These are phyloP conservation scores for Saccharomycopsis phalli DNA, from an alignment of 1,139 yeast genomes.

Conservation along the genomic window DNA sequence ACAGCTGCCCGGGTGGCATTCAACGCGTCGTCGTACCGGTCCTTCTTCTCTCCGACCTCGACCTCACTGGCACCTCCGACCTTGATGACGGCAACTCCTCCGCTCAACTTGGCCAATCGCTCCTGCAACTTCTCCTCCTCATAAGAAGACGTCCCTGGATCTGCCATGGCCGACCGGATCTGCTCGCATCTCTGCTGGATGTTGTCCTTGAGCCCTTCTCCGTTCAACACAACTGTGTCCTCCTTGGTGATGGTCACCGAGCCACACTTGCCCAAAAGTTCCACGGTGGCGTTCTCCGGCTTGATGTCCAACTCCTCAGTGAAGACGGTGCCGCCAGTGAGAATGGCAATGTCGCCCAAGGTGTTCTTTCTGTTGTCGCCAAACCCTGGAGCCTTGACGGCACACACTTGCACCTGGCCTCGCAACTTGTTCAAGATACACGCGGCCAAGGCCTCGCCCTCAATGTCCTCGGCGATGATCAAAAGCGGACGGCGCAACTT, in stretches of 20 bases:
- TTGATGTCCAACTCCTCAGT: conserved; percentile 96
- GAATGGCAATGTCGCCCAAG: conserved; percentile 92
- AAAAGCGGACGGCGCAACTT: conserved; percentile 92
- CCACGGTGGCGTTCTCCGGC: conserved; percentile 93
- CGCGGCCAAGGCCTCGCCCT: conserved; percentile 98
- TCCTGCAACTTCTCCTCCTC: conserved; percentile 98
- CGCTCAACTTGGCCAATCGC: conserved; percentile 95
- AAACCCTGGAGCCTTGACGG: conserved; percentile 98
- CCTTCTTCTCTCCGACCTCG: conserved; percentile 99
- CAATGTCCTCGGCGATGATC: conserved; percentile 94
- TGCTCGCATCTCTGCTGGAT: conserved; percentile 92
- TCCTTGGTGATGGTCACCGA: conserved; percentile 93
- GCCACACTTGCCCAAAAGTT: conserved; percentile 88
- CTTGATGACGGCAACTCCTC: conserved; percentile 98
- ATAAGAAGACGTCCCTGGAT: conserved; percentile 79
- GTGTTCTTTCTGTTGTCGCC: conserved; percentile 99
- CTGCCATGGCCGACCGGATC: conserved; percentile 74
- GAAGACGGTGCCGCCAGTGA: conserved; percentile 97
- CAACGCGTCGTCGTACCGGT: conserved; percentile 97
- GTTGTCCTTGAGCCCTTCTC: conserved; percentile 87
- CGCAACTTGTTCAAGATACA: conserved; percentile 96
- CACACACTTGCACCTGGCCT: conserved; percentile 98
- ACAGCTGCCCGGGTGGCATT: conserved; percentile 99
- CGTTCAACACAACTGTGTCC: conserved; percentile 92
- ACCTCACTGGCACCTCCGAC: conserved; percentile 98